Conservation (phyloP, 2,329 filamentous ascomycete species). For the Fusarium scirpi region DNA sequence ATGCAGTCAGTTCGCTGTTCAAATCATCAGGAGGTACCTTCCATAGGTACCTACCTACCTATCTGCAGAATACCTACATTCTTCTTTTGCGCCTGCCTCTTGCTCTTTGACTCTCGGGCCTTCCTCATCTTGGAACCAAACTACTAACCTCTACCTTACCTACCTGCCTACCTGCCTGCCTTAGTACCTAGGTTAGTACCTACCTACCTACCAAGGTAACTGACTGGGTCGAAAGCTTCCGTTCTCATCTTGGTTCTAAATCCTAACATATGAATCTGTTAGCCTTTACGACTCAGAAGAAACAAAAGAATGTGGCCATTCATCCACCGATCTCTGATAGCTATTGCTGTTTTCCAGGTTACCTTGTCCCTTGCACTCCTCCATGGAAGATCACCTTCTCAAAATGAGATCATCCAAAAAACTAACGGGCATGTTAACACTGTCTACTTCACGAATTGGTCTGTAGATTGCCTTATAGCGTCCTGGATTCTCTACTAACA, state of each 20-base stretch:
- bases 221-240: neutral
- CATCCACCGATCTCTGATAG: constrained; percentile 44
- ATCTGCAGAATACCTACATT: neutral
- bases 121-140: neutral
- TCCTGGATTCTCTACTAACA: constrained; percentile 55
- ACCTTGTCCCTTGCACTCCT: constrained; percentile 41
- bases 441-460: constrained; percentile 35
- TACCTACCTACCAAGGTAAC: neutral
- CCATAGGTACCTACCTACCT: neutral
- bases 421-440: constrained; percentile 38
- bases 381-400: constrained; percentile 3
- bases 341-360: constrained; percentile 46
- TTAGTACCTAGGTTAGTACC: no score
- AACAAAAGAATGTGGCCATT: constrained; percentile 42
- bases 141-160: neutral
- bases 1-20: neutral
- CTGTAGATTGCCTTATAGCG: constrained; percentile 49
- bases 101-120: neutral
- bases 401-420: constrained; percentile 33
- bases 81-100: neutral
- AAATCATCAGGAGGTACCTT: neutral
- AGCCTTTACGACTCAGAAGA: neutral
- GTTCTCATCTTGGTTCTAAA: neutral
- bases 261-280: neutral
- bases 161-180: neutral